Base-by-base conservation (phyloP, 139 green algal genomes). In the Pseudopediastrum boryanum region DNA sequence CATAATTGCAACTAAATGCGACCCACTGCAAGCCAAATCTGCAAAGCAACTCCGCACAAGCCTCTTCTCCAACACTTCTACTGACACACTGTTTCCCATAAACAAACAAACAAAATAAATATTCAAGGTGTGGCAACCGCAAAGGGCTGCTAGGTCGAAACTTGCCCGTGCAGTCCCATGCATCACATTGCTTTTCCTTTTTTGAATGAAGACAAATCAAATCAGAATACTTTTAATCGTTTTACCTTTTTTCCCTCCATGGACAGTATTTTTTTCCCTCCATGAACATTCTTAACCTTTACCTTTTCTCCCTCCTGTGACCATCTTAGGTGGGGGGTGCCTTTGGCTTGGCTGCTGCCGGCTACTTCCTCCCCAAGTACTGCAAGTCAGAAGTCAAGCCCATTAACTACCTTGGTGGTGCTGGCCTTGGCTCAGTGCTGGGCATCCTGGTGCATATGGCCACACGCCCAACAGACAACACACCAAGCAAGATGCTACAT, bases 391-490 rank as follows among this genome's bases (percentile, higher is more conserved):
- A 46, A 52, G 50, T 31, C 19, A 71, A 75, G 54, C 50, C 69
- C 2, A 31, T 71, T 58, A 27, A 64, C 70, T 68, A 63, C 31
- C 29, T 89, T 43, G 86, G 86, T 16, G 86, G 79, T 38, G 79
- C 78, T 0, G 72, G 75, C 16, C 68, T 83, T 0, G 86, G 86
- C 16, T 65, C 66, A 16, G 81, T 82, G 4, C 39, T 69, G 23
- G 86, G 84, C 10, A 76, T 89, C 35, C 36, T 85, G 31, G 75
- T 82, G 50, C 86, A 91, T 54, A 35, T 87, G 5, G 39, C 71
- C 27, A 89, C 79, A 0, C 73, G 44, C 31, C 75, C 76, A 8
- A 23, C 61, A 29, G 81, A 87, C 10, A 2, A 58, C 50, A 29
- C 9, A 19, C 38, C n/a, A 33, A 85, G 83, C 73, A 83, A 75